Base-by-base conservation (phyloP, 169 alveolate species). In the Eimeria praecox region DNA sequence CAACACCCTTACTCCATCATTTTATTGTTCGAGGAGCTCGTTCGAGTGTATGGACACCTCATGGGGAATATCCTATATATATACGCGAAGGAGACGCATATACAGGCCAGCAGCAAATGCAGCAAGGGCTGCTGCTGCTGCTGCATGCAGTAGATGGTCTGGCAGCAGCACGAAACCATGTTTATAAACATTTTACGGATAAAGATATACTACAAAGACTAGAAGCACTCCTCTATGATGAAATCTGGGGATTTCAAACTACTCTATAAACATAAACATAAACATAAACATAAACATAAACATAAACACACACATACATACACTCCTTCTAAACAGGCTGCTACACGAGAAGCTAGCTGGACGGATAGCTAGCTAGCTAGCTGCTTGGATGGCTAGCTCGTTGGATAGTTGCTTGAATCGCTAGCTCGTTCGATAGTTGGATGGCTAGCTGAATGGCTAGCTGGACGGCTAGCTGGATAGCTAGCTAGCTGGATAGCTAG, bases 11-110 rank as follows among this genome's bases (percentile, higher is more conserved):
- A 27, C 40, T 35, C 42, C 66, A 82, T 73, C 66, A 46, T 9
- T 22, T 82, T 33, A 49, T 49, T 5, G 90, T 73, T 3, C 12
- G 90, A 12, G 90, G 90, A 16, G 90, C 90, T 38, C 90, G 90
- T 30, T 82, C 90, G 49, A 49, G 73, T 82, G 90, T 82, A 33
- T 82, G 90, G 44, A 82, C 90, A 82, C 90, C 90, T 49, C 90
- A 82, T 16, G 90, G 90, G 49, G 90, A 82, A 38, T 22, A 49
- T 69, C 90, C 90, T 10, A 42, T 82, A 49, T 82, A 82, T 38
- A 30, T 82, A 12, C 66, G 90, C 44, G 90, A 82, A 14, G 90
- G 90, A 27, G 90, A 56, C 16, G 27, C 90, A 3, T 73, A 33
- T 27, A 73, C 90, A 5, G 90, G 24, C 73, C 90, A 14, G 90